Evolutionary conservation across 495 filamentous ascomycete species (phyloP), one percentile per base, ranked within the genome.

Genomic region (Clavariopsis aquatica): DNA sequence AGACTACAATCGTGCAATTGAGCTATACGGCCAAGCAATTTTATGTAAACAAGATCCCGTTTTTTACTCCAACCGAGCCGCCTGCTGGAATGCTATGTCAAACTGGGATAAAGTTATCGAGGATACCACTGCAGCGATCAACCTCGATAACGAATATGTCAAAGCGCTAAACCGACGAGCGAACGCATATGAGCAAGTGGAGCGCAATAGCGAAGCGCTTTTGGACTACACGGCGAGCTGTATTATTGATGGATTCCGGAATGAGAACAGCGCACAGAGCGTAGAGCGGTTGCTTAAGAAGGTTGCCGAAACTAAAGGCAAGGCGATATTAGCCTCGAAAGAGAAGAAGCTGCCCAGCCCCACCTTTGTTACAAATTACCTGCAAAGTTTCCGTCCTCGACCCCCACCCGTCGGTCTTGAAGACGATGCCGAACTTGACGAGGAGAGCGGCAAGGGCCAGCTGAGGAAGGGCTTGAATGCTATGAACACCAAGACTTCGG

Each of bases 211-310:
- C 80, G 92, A 96, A 71, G 95, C 94, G 49, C 86, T 99, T 22
- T 83, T 99, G 29, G 94, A 99, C 76, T 98, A 92, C 77, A 99
- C 94, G 19, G 95, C 95, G 43, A 96, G 92, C 81, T 99, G 94
- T 79, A 99, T 99, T 71, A 96, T 99, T 75, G 95, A 98, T 78
- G 86, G 85, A 51, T 99, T 99, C 82, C 85, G 86, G 74, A 97
- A 94, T 76, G 89, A 96, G 68, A 78, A 81, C 54, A 94, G 89
- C 71, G 92, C 93, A 17, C 84, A 93, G 73, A 86, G 91, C 22
- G 92, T 99, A 7, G 94, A 99, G 81, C 82, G 92, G 52, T 76
- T 99, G 69, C 80, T 99, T 59, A 97, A 98, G 85, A 96, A 96
- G 82, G 92, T 97, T 56, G 94, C 94, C 29, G 93, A 98, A 75